These are phyloP conservation scores for Argentina anserina DNA, from an alignment of 306 rosid genomes.

Conservation along the genomic window DNA sequence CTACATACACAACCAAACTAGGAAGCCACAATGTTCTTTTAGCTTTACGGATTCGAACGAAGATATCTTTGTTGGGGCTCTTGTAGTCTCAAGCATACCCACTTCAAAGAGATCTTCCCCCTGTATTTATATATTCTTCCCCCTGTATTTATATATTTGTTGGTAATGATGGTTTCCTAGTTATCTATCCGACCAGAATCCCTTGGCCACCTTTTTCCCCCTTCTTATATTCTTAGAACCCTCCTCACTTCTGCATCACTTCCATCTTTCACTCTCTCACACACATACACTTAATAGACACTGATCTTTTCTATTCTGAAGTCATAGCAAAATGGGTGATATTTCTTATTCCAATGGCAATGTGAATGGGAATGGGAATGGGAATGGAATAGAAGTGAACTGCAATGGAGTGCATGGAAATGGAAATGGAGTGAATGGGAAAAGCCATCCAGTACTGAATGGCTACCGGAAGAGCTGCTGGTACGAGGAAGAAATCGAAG, in stretches of 20 bases:
- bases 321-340: conserved; percentile 52
- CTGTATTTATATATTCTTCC: neutral
- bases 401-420: conserved; percentile 30
- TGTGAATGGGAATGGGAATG: conserved; percentile 43
- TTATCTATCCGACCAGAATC: conserved; percentile 10
- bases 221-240: conserved; percentile 41
- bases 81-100: conserved; percentile 15
- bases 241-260: conserved; percentile 31
- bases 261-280: conserved; percentile 10
- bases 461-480: conserved; percentile 95
- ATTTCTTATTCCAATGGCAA: conserved; percentile 50
- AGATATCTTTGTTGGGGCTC: conserved; percentile 16
- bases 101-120: neutral
- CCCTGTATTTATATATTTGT: neutral
- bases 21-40: conserved; percentile 6
- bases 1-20: neutral
- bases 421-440: conserved; percentile 60
- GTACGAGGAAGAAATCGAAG: conserved; percentile 98
- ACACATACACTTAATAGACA: neutral
- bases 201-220: conserved; percentile 12
- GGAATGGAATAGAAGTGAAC: conserved; percentile 39
- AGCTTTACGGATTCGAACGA: conserved; percentile 23
- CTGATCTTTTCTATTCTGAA: neutral
- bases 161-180: neutral
- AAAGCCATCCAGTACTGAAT: conserved; percentile 47